Conservation (phyloP, 441 rosid genomes). For the Geranium incanum region DNA sequence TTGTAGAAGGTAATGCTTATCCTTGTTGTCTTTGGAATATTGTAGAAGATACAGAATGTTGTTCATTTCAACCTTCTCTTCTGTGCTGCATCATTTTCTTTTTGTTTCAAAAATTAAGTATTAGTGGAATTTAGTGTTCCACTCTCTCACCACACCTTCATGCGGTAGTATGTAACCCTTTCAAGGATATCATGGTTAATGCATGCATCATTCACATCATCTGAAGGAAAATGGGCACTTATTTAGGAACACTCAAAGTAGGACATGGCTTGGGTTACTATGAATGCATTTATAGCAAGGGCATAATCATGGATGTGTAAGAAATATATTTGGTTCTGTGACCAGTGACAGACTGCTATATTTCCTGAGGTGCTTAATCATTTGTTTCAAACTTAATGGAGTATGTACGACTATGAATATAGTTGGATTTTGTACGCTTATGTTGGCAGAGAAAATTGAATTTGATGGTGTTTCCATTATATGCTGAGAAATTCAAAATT, state of each 20-base stretch:
- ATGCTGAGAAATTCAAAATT: not conserved
- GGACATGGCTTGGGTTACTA: not conserved
- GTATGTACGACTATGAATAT: not conserved
- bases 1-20: not conserved
- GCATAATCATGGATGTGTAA: not conserved
- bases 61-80: not conserved
- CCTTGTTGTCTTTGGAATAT: not conserved
- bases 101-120: too few species aligned
- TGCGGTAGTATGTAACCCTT: not conserved
- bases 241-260: too few species aligned
- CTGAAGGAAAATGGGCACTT: not conserved
- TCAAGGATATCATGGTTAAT: too few species aligned
- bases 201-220: too few species aligned
- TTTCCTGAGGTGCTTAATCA: not conserved
- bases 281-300: not conserved
- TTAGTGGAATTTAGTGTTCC: too few species aligned
- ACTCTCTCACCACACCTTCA: too few species aligned
- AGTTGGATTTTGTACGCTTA: not conserved
- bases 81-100: too few species aligned
- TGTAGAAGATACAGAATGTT: not conserved
- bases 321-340: not conserved
- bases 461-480: not conserved
- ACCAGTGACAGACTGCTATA: not conserved
- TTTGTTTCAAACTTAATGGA: not conserved
- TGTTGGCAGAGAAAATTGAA: not conserved